Evolutionary conservation across 1,284 basidiomycete species (phyloP), one percentile per base, ranked within the genome.

Genomic region (Tausonia pullulans): DNA sequence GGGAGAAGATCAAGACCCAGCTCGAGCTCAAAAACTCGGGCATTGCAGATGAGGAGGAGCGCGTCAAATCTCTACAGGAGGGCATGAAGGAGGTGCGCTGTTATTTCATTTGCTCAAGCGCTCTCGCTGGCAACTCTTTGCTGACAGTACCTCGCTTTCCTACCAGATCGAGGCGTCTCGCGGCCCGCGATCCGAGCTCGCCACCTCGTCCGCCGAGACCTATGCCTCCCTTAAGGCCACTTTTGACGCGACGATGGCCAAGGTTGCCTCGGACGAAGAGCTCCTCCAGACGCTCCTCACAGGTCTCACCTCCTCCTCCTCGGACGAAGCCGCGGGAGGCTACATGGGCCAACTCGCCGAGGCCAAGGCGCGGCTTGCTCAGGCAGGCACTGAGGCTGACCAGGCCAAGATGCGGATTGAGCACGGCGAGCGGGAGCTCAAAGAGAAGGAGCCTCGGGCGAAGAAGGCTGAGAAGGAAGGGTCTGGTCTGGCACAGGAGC

Each of bases 281-380:
- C 86, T 99, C n/a, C 81, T 98, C 0, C 95, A 98, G 75, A 93
- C 90, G 0, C 83, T 98, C 9, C 81, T 95, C 53, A 98, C 95
- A 0, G 96, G 96, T 58, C 84, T 98, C 16, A 87, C 88, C 0
- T 81, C 82, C 1, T 84, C 84, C 6, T 82, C 81, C 50, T 73
- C 72, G 9, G 78, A 78, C 51, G 82, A 84, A 4, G 74, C 74
- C 43, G 87, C 91, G 8, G 93, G 94, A 9, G 94, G 94, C 0
- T 99, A 97, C 76, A 87, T 98, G 84, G 96, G 94, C 43, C 93
- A 97, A 74, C 83, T 99, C 41, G 90, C 93, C 2, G 87, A 90
- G n/a, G 90, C 93, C 0, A 85, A 85, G 68, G 83, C 84, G 2
- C 83, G 85, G 8, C 79, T 88, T 1, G 84, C 90, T 0, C 86